Percentiles rank a stretch among this genome's conserved stretches.
Conservation (phyloP, 2,329 filamentous ascomycete genomes). For the Hortaea werneckii region DNA sequence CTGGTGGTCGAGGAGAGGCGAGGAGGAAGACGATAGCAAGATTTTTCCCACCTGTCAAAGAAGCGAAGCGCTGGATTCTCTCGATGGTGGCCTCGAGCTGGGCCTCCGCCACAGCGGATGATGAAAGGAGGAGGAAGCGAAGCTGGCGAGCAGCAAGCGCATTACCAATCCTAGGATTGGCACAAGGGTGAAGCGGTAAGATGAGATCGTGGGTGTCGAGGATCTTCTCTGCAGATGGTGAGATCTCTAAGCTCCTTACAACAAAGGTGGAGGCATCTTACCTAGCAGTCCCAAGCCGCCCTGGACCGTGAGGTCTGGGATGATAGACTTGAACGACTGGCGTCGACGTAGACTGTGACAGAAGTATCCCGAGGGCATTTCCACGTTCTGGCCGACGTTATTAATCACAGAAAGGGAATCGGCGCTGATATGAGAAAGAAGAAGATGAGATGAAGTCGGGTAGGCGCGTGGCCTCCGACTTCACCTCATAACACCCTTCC, state of each 20-base stretch:
- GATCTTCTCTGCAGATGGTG: conserved; percentile 16
- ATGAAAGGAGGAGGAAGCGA: conserved; percentile 24
- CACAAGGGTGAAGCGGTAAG: conserved; percentile 12
- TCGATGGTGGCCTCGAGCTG: conserved; percentile 15
- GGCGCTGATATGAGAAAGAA: too few relatives aligned
- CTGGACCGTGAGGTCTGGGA: conserved; percentile 22
- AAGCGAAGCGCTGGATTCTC: conserved; percentile 23
- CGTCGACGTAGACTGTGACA: conserved; percentile 31
- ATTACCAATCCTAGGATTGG: conserved; percentile 5
- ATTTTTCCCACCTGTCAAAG: conserved; percentile 19
- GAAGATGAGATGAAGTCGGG: too few relatives aligned
- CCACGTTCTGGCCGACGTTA: too few relatives aligned
- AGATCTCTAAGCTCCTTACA: background rate
- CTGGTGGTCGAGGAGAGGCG: conserved; percentile 2
- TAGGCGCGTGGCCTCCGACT: too few relatives aligned
- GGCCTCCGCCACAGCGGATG: conserved; percentile 10
- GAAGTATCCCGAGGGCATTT: conserved; percentile 16
- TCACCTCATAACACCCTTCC: too few relatives aligned
- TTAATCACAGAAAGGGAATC: too few relatives aligned
- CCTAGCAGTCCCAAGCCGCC: conserved; percentile 22
- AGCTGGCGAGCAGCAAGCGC: conserved; percentile 9
- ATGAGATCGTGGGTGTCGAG: conserved; percentile 30
- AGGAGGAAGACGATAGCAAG: conserved; percentile 25
- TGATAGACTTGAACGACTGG: conserved; percentile 27
- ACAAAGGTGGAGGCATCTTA: conserved; percentile 3